These are phyloP conservation scores for Gnetum montanum DNA, from an alignment of 75 land plant genomes.

Conservation along the genomic window DNA sequence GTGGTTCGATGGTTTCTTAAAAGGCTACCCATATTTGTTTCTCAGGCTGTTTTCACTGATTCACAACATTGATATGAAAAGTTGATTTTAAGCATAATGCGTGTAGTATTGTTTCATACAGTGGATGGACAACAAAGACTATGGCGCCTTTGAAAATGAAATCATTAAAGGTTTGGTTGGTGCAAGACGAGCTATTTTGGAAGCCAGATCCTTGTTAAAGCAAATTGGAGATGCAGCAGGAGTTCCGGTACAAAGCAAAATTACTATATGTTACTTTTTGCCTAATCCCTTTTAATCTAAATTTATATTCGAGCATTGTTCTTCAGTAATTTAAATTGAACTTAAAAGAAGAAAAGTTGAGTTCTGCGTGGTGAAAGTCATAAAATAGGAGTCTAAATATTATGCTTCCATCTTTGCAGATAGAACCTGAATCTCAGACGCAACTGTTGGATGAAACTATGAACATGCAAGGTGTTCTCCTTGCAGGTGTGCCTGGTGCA, in stretches of 20 bases:
- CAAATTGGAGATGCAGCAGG: constrained; percentile 92
- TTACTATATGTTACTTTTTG: too few species aligned
- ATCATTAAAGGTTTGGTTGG: constrained; percentile 53
- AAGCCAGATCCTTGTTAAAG: constrained; percentile 54
- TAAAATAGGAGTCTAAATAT: too few species aligned
- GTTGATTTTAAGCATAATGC: too few species aligned
- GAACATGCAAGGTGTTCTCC: constrained; percentile 74
- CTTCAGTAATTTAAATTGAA: too few species aligned
- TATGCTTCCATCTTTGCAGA: constrained; percentile 62
- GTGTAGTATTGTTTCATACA: constrained; percentile 16
- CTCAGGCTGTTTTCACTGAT: too few species aligned
- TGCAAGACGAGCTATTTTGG: constrained; percentile 63
- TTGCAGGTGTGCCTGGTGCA: constrained; percentile 99
- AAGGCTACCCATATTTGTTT: background rate
- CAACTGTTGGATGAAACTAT: constrained; percentile 68
- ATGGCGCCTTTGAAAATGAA: constrained; percentile 15
- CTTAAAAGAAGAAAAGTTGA: too few species aligned
- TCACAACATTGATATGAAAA: too few species aligned
- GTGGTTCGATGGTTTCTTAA: too few species aligned
- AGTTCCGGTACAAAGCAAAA: constrained; percentile 84
- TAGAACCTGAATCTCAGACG: constrained; percentile 90
- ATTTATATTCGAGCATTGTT: too few species aligned
- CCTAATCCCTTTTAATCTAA: too few species aligned
- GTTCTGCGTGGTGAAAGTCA: too few species aligned
- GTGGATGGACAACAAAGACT: constrained; percentile 43